Conservation (phyloP, 1,284 basidiomycete species). For the Fomitiporia mediterranea region DNA sequence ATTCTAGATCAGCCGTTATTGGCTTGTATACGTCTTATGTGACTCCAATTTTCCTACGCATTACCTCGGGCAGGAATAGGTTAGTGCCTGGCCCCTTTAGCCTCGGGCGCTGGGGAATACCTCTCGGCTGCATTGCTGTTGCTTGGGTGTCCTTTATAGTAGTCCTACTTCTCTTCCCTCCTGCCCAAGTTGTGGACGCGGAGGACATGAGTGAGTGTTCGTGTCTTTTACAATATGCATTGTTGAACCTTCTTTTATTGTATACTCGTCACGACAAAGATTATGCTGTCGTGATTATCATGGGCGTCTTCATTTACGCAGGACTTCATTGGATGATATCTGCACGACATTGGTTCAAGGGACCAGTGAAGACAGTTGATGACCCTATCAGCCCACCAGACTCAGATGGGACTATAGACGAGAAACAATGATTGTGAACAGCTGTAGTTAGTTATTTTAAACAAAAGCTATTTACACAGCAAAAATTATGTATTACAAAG, state of each 20-base stretch:
- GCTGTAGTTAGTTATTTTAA: too few species aligned
- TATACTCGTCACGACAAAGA: conserved; percentile 42
- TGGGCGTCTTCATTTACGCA: conserved; percentile 60
- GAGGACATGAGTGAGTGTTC: conserved; percentile 49
- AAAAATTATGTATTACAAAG: too few species aligned
- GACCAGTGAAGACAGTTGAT: conserved; percentile 54
- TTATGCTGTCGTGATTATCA: conserved; percentile 62
- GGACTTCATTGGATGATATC: conserved; percentile 59
- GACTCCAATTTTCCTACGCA: conserved; percentile 62
- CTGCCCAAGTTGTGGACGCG: conserved; percentile 37
- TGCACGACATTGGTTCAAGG: conserved; percentile 66
- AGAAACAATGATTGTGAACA: not conserved
- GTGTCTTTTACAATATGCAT: conserved; percentile 15
- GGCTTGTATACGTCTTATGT: conserved; percentile 66
- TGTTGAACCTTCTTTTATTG: not conserved
- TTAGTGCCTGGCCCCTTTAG: conserved; percentile 55
- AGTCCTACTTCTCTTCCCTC: conserved; percentile 57
- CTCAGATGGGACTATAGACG: not conserved
- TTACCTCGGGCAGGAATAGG: conserved; percentile 58
- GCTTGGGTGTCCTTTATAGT: conserved; percentile 63
- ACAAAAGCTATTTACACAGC: too few species aligned
- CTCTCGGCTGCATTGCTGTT: conserved; percentile 55
- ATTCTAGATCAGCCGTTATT: conserved; percentile 58
- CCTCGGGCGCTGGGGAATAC: conserved; percentile 56
- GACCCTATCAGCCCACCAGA: conserved; percentile 22